Conservation (phyloP, 2,329 filamentous ascomycete genomes). For the Apiospora kogelbergensis region DNA sequence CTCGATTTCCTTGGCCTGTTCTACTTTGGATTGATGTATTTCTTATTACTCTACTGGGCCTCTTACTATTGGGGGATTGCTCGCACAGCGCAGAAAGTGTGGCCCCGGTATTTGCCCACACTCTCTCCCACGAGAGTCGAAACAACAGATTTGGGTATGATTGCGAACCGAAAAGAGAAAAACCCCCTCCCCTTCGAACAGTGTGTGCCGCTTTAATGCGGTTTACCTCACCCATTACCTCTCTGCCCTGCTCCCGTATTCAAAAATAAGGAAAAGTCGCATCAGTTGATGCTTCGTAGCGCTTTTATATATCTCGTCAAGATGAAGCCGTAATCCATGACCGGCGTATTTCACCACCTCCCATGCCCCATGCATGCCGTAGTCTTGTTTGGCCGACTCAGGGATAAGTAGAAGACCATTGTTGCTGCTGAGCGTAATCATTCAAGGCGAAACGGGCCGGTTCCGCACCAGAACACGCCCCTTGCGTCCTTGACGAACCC, state of each 20-base stretch:
- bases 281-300: neutral
- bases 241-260: neutral
- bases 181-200: neutral
- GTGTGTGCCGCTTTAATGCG: neutral
- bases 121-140: neutral
- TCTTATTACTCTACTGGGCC: neutral
- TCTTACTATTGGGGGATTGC: neutral
- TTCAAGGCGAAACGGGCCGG: neutral
- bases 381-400: neutral
- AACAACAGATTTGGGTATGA: neutral
- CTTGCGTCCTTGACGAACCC: neutral
- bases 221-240: neutral
- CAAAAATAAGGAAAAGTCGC: neutral
- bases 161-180: neutral
- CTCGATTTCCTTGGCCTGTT: neutral
- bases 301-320: neutral
- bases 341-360: neutral
- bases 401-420: neutral
- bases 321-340: neutral
- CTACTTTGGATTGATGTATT: neutral
- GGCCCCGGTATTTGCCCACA: neutral
- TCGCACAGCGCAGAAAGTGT: neutral
- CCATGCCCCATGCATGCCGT: neutral
- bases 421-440: neutral
- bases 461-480: neutral